A percentile compares a stretch with the other conserved stretches of the same genome.
Conservation (phyloP, 2,329 filamentous ascomycete genomes). For the Amesomyces nigricolor region DNA sequence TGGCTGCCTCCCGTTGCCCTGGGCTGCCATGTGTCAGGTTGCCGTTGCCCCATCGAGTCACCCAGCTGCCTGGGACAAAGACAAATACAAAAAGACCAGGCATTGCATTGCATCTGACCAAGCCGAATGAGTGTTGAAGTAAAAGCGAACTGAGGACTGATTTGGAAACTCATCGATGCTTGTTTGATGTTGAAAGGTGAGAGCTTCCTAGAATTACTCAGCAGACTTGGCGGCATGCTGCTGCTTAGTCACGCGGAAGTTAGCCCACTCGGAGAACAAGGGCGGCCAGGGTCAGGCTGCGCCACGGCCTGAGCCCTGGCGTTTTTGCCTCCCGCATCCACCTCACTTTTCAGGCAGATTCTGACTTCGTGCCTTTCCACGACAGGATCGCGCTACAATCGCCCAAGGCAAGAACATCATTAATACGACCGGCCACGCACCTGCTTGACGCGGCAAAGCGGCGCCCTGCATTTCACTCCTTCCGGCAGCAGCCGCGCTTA, state of each 20-base stretch:
- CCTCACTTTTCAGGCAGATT: constrained; percentile 22
- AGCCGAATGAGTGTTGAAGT: not conserved
- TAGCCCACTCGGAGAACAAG: no score
- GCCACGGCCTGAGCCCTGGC: no score
- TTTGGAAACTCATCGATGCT: no score
- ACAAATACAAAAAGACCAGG: constrained; percentile 11
- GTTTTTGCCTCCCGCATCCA: not conserved
- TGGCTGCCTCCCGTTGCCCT: constrained; percentile 14
- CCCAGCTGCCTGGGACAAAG: not conserved
- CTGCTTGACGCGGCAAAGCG: constrained; percentile 3
- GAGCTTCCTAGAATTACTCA: no score
- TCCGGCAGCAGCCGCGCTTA: not conserved
- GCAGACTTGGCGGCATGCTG: no score
- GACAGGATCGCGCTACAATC: not conserved
- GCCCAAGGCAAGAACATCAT: constrained; percentile 8
- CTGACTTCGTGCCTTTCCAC: not conserved
- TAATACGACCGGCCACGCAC: constrained; percentile 5
- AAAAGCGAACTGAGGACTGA: not conserved
- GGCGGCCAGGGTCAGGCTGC: no score
- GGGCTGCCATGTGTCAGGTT: constrained; percentile 4
- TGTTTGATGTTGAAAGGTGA: no score
- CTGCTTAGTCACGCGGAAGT: no score
- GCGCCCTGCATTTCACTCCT: constrained; percentile 9
- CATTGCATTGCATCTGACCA: not conserved
- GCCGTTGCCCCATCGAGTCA: constrained; percentile 12